Conservation (phyloP, 208 protist species). For the Trichomonas vaginalis region DNA sequence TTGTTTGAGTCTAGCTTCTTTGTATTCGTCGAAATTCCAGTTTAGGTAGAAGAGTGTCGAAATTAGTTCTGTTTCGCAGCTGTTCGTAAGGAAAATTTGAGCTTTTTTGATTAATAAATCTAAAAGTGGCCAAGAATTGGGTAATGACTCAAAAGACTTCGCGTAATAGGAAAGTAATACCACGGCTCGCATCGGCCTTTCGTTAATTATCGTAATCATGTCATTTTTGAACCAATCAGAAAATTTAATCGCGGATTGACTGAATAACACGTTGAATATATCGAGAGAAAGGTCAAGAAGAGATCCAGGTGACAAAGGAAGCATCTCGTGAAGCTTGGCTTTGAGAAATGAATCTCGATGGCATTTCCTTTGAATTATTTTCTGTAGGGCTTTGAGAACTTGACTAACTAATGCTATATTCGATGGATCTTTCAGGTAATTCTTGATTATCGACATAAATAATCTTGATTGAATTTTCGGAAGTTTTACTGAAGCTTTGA, state of each 20-base stretch:
- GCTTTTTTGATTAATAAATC: background rate
- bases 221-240: background rate
- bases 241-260: background rate
- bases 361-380: background rate
- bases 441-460: background rate
- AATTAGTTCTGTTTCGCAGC: background rate
- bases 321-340: background rate
- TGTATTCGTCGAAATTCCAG: background rate
- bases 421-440: background rate
- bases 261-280: background rate
- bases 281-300: background rate
- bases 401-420: background rate
- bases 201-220: background rate
- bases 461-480: background rate
- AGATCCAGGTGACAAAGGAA: background rate
- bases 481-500: background rate
- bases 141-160: background rate
- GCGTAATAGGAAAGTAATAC: background rate
- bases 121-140: background rate
- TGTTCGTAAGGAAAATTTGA: background rate
- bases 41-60: background rate
- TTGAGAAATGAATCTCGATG: background rate
- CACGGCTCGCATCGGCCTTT: background rate
- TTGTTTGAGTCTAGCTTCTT: background rate
- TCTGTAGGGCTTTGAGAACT: background rate